These are phyloP conservation scores for Ogataea kodamae DNA, from an alignment of 805 yeast species.

Conservation along the genomic window DNA sequence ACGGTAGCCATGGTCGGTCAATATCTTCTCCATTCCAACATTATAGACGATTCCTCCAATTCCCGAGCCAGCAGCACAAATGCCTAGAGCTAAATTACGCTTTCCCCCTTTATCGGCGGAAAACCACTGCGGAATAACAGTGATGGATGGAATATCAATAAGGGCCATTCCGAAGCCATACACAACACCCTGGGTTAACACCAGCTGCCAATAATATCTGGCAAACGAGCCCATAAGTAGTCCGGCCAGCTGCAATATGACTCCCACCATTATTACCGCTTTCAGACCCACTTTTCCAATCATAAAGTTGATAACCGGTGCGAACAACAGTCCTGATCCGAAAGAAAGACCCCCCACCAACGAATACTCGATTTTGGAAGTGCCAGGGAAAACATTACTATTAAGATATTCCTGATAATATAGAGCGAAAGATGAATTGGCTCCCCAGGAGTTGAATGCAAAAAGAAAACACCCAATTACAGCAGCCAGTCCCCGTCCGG, in stretches of 20 bases:
- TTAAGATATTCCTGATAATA: slow-evolving; percentile 56
- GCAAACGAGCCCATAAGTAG: slow-evolving; percentile 59
- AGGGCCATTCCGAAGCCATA: slow-evolving; percentile 57
- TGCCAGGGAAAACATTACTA: slow-evolving; percentile 49
- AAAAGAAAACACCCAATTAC: slow-evolving; percentile 48
- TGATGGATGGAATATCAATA: slow-evolving; percentile 54
- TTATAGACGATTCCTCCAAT: slow-evolving; percentile 49
- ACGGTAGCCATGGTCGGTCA: slow-evolving; percentile 35
- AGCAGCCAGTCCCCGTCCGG: slow-evolving; percentile 56
- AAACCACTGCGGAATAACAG: slow-evolving; percentile 70
- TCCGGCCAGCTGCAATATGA: slow-evolving; percentile 48
- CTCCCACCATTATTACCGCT: slow-evolving; percentile 44
- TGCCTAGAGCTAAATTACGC: slow-evolving; percentile 51
- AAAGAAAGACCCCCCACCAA: slow-evolving; percentile 66
- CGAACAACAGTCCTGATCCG: slow-evolving; percentile 47
- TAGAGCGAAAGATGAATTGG: slow-evolving; percentile 63
- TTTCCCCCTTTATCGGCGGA: slow-evolving; percentile 38
- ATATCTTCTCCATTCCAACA: slow-evolving; percentile 45
- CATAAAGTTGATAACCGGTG: slow-evolving; percentile 45
- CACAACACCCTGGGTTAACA: slow-evolving; percentile 63
- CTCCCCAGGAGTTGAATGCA: slow-evolving; percentile 69
- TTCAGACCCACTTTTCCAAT: slow-evolving; percentile 44
- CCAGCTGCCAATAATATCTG: slow-evolving; percentile 60
- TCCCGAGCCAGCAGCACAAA: slow-evolving; percentile 50
- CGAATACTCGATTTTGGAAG: slow-evolving; percentile 57